phyloP scores from a whole-genome alignment of 78 protist species.

The Dictyostelium firmibasis region DNA sequence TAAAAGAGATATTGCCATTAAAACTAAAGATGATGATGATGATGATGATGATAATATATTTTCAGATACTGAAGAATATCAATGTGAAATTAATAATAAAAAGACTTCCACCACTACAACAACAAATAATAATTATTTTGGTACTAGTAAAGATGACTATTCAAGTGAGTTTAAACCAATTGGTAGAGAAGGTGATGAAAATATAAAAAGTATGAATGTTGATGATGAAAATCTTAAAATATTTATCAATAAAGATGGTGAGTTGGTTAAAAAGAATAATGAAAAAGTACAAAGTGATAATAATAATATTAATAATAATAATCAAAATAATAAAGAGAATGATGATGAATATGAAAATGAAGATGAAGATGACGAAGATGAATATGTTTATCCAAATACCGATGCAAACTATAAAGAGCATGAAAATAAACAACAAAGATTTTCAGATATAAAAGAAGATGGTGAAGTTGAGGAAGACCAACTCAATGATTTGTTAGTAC shows the following conservation, averaged over 20 bases:
- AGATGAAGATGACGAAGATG: constrained; percentile 5
- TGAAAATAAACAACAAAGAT: neutral
- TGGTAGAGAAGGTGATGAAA: constrained; percentile 35
- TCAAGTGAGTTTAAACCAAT: constrained; percentile 13
- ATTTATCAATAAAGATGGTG: neutral
- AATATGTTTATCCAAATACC: constrained; percentile 11
- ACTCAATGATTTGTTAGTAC: neutral
- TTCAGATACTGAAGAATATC: constrained; percentile 69
- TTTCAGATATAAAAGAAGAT: neutral
- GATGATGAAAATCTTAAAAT: neutral
- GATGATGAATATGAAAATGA: neutral
- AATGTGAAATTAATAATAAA: neutral
- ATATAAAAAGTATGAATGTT: neutral
- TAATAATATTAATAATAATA: neutral
- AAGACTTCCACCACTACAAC: neutral
- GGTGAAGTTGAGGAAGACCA: neutral
- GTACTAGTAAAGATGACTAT: neutral
- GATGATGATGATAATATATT: constrained; percentile 26
- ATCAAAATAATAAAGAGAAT: neutral
- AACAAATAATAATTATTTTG: neutral
- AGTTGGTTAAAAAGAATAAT: neutral
- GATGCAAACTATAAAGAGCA: neutral
- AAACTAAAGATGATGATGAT: neutral
- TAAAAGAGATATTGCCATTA: neutral
- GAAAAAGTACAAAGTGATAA: neutral